Evolutionary conservation across 1,284 basidiomycete genomes (phyloP), one percentile per base, ranked within the genome.

Genomic region (Pseudozyma tsukubaensis): DNA sequence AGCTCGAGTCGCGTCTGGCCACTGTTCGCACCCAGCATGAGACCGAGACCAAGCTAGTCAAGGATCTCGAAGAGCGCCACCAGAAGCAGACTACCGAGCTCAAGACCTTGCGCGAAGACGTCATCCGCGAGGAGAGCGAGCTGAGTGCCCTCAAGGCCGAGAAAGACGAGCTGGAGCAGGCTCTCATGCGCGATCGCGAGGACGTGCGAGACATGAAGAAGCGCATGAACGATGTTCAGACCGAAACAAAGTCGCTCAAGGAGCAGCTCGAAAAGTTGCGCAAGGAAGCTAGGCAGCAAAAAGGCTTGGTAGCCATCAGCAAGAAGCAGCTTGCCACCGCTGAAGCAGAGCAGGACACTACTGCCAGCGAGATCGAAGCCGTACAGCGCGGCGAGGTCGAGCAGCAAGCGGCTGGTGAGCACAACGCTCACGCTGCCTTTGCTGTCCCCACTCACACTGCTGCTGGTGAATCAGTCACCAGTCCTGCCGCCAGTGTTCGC

Each of bases 231-330:
- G 93, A 95, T 82, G 88, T 91, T 16, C 90, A 91, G 29, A 88
- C 90, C 63, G 90, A 94, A 85, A 91, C 91, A 45, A 89, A 91
- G 48, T 85, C 86, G 9, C 85, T 92, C 59, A 94, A 92, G 86
- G 87, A 86, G 10, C 90, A 92, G 72, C 86, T 94, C 44, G 97
- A 98, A 85, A 95, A 93, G 86, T 85, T 90, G 50, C 94, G 91
- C 87, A 97, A 94, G 86, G 94, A 98, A 52, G 93, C 92, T 0
- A 91, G 97, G 83, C 94, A 97, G 84, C 94, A 98, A 86, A 97
- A 94, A 85, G 97, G 96, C 13, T 87, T 97, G 61, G 88, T 95
- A 14, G 94, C 94, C 4, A 97, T 99, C 83, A 92, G 93, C 10
- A 92, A 92, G 87, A 99, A 99, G 86, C 97, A 99, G 86, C 87